Conservation (phyloP, 2,329 filamentous ascomycete species). For the Xylariaceae sp. region DNA sequence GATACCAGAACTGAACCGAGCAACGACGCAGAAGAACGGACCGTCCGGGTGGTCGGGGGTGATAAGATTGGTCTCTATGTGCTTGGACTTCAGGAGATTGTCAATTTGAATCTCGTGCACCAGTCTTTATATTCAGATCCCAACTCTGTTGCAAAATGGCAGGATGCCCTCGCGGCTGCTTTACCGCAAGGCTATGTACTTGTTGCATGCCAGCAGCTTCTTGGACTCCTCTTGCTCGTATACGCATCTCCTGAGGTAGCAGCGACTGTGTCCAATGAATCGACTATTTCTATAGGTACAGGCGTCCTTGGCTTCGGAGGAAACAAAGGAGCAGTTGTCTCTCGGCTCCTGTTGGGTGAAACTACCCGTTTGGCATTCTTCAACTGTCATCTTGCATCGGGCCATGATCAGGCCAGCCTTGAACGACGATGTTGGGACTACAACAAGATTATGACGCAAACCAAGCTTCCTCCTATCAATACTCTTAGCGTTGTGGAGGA, state of each 20-base stretch:
- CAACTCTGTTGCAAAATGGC: slow-evolving; percentile 77
- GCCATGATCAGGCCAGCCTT: slow-evolving; percentile 75
- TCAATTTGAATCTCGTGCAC: slow-evolving; percentile 79
- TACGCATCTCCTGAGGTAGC: slow-evolving; percentile 82
- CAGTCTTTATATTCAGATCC: slow-evolving; percentile 82
- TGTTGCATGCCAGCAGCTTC: slow-evolving; percentile 81
- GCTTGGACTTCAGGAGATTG: slow-evolving; percentile 88
- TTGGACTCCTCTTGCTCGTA: slow-evolving; percentile 82
- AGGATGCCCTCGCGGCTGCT: slow-evolving; percentile 72
- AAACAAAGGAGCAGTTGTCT: slow-evolving; percentile 90
- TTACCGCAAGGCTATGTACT: slow-evolving; percentile 79
- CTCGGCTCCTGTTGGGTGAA: slow-evolving; percentile 84
- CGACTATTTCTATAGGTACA: slow-evolving; percentile 83
- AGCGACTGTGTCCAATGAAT: slow-evolving; percentile 78
- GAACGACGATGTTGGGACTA: slow-evolving; percentile 92
- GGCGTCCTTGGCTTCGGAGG: slow-evolving; percentile 92
- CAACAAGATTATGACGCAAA: slow-evolving; percentile 75
- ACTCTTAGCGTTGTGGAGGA: slow-evolving; percentile 69
- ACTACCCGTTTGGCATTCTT: slow-evolving; percentile 88
- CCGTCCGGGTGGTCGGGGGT: slow-evolving; percentile 57
- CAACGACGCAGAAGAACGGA: slow-evolving; percentile 50
- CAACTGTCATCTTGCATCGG: slow-evolving; percentile 90
- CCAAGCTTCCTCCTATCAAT: slow-evolving; percentile 77
- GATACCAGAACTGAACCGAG: slow-evolving; percentile 31
- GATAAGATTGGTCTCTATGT: slow-evolving; percentile 88